Evolutionary conservation across 1,139 yeast species (phyloP).

Genomic region (Saccharomyces pastorianus): DNA sequence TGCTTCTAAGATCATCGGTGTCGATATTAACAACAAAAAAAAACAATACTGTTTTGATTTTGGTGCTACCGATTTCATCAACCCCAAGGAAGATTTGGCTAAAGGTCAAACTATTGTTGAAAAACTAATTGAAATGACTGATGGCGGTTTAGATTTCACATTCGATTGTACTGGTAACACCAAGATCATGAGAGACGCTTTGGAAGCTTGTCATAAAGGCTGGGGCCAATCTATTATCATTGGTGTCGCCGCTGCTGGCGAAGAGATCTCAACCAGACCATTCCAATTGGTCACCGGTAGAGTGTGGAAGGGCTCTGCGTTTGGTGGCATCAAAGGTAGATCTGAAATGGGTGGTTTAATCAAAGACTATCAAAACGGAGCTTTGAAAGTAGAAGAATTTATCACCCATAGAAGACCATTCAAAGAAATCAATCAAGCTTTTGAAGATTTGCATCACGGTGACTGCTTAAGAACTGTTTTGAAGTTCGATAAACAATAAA

Average conservation of each 20-base stretch:
- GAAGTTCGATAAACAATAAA: slow-evolving; percentile 20
- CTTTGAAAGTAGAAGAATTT: slow-evolving; percentile 86
- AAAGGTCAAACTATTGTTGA: slow-evolving; percentile 74
- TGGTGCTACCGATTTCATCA: slow-evolving; percentile 92
- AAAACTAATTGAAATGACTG: slow-evolving; percentile 79
- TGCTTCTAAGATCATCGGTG: slow-evolving; percentile 75
- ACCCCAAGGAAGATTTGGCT: slow-evolving; percentile 61
- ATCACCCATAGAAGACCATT: slow-evolving; percentile 83
- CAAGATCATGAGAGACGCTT: slow-evolving; percentile 87
- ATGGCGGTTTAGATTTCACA: slow-evolving; percentile 92
- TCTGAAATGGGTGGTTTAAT: slow-evolving; percentile 88
- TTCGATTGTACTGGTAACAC: slow-evolving; percentile 98
- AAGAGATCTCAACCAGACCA: slow-evolving; percentile 93
- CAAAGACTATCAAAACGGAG: slow-evolving; percentile 74
- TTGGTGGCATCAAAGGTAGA: slow-evolving; percentile 98
- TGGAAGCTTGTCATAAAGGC: slow-evolving; percentile 96
- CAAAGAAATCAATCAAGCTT: slow-evolving; percentile 74
- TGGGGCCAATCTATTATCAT: slow-evolving; percentile 95
- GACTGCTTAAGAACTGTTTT: slow-evolving; percentile 90
- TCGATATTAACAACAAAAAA: slow-evolving; percentile 80
- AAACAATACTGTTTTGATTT: slow-evolving; percentile 78
- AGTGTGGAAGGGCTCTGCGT: slow-evolving; percentile 97
- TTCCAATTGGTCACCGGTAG: slow-evolving; percentile 98
- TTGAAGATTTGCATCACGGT: slow-evolving; percentile 92
- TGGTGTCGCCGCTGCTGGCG: slow-evolving; percentile 98